Evolutionary conservation across 2,329 filamentous ascomycete genomes (phyloP), one percentile per base, ranked within the genome.

Genomic region (Triangularia verruculosa): DNA sequence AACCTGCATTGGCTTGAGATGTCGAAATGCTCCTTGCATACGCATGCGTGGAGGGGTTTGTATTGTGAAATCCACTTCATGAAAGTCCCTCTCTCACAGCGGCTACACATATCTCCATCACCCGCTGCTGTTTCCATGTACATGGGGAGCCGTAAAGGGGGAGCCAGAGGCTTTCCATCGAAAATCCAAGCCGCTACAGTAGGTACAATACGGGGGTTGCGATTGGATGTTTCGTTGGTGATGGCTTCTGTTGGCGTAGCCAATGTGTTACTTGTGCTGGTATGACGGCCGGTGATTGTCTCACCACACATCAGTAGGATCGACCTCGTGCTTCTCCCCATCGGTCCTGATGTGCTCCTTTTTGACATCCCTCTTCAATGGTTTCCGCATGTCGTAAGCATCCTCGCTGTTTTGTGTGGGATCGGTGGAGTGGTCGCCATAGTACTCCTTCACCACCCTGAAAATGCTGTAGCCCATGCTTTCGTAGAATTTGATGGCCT

Each of bases 311-410:
- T 97, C 92, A 65, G 91, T 87, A 1, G 93, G 92, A 57, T 85
- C 81, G 25, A 99, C 93, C 70, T 85, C 83, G 74, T 91, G 87
- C 64, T 86, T 82, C 79, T 95, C 90, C 17, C 95, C 95, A 70
- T 94, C 86, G 61, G 89, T 85, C 68, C 95, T 85, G 56, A 96
- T 83, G 76, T 96, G 92, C 75, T 91, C 85, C 63, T 83, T 79
- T 62, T 89, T 85, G 75, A 83, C 86, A 78, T 99, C 95, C 72
- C 93, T 85, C 77, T 86, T 90, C 79, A 94, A 86, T 39, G 92
- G 86, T 76, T 97, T 98, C 68, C 95, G 87, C 95, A 99, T 99
- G 78, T 99, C 95, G 75, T 92, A 95, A 17, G 94, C 95, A 79
- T 98, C 94, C 77, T 96, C 93, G 58, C 86, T 85, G 15, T 79